These are phyloP conservation scores for Yamagishiella unicocca DNA, from an alignment of 139 green algal species.

Conservation along the genomic window DNA sequence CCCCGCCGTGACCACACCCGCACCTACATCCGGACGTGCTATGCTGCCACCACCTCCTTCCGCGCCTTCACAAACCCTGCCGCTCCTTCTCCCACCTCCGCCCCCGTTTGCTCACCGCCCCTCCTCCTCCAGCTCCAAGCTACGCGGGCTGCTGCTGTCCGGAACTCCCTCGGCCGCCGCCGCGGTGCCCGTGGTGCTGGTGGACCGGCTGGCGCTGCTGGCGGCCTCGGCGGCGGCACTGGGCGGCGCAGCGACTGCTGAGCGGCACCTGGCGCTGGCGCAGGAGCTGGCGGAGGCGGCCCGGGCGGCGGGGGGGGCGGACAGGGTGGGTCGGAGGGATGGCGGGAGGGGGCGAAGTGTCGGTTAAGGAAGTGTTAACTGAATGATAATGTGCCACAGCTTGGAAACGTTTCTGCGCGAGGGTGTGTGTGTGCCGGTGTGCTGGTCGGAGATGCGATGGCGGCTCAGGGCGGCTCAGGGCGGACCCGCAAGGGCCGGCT, in stretches of 20 bases:
- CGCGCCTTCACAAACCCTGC: neutral
- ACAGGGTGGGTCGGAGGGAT: neutral
- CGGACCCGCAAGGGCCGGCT: too few species aligned
- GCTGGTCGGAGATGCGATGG: too few species aligned
- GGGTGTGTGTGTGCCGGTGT: too few species aligned
- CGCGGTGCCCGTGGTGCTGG: neutral
- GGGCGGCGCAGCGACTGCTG: neutral
- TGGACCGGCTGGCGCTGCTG: slow-evolving; percentile 22
- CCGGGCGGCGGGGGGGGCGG: neutral
- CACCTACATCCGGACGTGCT: too few species aligned
- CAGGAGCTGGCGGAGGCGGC: slow-evolving; percentile 30
- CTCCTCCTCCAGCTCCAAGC: neutral
- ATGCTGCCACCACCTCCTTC: too few species aligned
- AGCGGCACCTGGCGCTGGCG: neutral
- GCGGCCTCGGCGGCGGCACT: neutral
- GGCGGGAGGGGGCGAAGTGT: neutral
- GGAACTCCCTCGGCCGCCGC: neutral
- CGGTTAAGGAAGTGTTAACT: neutral
- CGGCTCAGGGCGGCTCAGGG: too few species aligned
- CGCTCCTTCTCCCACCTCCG: neutral
- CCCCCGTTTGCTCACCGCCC: neutral
- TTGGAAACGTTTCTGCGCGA: too few species aligned
- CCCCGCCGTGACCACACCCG: too few species aligned
- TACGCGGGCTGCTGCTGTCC: slow-evolving; percentile 11
- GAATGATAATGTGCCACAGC: too few species aligned